Evolutionary conservation across 2,329 filamentous ascomycete genomes (phyloP), one percentile per base, ranked within the genome.

Genomic region (Botryotinia narcissicola): DNA sequence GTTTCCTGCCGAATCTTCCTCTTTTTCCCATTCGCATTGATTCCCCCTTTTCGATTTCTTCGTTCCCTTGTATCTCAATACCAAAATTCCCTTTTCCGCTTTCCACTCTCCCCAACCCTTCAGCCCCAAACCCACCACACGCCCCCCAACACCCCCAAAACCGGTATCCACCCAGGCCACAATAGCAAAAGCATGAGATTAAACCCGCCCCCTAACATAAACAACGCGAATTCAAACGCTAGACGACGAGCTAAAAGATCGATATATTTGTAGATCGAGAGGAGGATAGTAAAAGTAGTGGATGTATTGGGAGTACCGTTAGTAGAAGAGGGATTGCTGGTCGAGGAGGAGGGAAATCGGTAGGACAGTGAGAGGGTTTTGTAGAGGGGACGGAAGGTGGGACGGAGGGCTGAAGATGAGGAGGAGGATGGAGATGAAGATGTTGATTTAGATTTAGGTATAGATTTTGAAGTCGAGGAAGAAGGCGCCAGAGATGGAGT

Each of bases 151-250:
- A 66, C 70, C 73, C 72, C 75, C 10, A 75, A 46, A 6, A 74
- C 74, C 25, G 80, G 67, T 35, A 80, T 73, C 80, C 80, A 81
- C 8, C 80, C 80, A 0, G 80, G 80, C 80, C 80, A 81, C 46
- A 81, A 78, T 3, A 80, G n/a, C 4, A 80, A 6, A 20, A 80
- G 54, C 25, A 80, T 60, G 3, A 80, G 14, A 14, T 66, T 68
- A 71, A 80, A 78, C 7, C 80, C 80, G 22, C 75, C 74, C 1
- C 80, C 80, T 2, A 81, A 62, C 37, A 80, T 63, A 61, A 80
- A 80, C 22, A 78, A 70, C 64, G 76, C 76, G 10, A 81, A 73
- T 70, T 81, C 80, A 72, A 74, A 79, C 6, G 73, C 77, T 5
- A 81, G 22, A 12, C 66, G 66, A 1, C 66, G 66, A 12, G 35